These are phyloP conservation scores for Pseudogymnoascus sp. DNA, from an alignment of 2,329 filamentous ascomycete genomes.

Conservation along the genomic window DNA sequence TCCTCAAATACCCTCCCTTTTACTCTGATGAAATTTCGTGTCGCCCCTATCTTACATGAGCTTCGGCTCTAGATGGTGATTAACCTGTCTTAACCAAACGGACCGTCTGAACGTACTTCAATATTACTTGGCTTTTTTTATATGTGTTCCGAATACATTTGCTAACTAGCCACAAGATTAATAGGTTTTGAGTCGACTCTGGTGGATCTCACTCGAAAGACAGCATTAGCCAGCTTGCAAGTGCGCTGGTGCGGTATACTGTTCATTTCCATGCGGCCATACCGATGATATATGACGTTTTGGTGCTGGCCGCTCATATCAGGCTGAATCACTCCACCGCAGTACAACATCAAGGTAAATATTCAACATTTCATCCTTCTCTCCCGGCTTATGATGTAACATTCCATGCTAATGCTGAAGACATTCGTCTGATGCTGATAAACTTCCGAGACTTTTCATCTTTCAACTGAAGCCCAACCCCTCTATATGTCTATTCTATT, in stretches of 20 bases:
- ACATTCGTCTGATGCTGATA: conserved; percentile 48
- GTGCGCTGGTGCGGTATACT: not conserved
- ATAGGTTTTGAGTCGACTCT: conserved; percentile 7
- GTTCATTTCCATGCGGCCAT: not conserved
- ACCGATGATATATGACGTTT: not conserved
- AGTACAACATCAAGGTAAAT: conserved; percentile 22
- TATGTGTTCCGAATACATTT: conserved; percentile 18
- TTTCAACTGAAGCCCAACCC: conserved; percentile 60
- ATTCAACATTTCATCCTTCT: conserved; percentile 20
- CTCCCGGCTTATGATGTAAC: conserved; percentile 53
- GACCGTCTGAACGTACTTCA: conserved; percentile 37
- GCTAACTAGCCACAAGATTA: conserved; percentile 15
- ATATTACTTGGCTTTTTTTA: conserved; percentile 9
- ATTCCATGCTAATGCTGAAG: conserved; percentile 76
- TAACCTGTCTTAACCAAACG: conserved; percentile 52
- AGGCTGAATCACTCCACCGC: not conserved
- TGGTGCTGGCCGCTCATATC: not conserved
- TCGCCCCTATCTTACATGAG: conserved; percentile 50
- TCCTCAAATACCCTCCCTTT: not conserved
- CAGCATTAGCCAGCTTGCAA: not conserved
- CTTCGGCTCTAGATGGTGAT: conserved; percentile 40
- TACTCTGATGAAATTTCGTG: conserved; percentile 46
- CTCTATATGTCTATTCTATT: conserved; percentile 18
- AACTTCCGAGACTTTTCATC: conserved; percentile 69
- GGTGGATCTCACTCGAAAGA: not conserved